These are phyloP conservation scores for Paracoccidioides lutzii DNA, from an alignment of 2,329 filamentous ascomycete genomes.

Conservation along the genomic window DNA sequence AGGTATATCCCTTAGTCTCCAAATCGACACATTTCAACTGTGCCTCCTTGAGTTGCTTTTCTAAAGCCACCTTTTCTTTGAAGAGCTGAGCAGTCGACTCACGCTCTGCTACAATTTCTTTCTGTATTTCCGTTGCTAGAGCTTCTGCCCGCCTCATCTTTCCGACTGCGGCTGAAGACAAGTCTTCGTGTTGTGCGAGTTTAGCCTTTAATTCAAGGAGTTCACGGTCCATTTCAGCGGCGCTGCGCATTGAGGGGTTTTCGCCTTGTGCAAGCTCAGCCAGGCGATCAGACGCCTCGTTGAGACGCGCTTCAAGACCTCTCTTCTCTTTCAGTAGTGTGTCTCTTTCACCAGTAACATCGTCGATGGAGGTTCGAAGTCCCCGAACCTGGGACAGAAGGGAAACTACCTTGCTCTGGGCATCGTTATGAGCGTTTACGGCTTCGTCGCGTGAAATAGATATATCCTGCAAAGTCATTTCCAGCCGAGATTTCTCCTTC, in stretches of 20 bases:
- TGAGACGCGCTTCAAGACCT: conserved; percentile 67
- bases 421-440: conserved; percentile 83
- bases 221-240: conserved; percentile 77
- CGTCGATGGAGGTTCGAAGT: conserved; percentile 72
- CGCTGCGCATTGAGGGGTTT: conserved; percentile 77
- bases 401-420: conserved; percentile 82
- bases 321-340: conserved; percentile 78
- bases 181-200: conserved; percentile 85
- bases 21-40: conserved; percentile 84
- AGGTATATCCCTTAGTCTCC: conserved; percentile 94
- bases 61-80: conserved; percentile 77
- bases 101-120: conserved; percentile 75
- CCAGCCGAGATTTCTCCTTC: conserved; percentile 88
- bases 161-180: conserved; percentile 79
- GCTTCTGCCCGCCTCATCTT: conserved; percentile 95
- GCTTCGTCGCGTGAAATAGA: conserved; percentile 89
- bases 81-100: conserved; percentile 70
- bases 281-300: conserved; percentile 75
- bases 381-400: conserved; percentile 79
- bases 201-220: conserved; percentile 78
- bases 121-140: conserved; percentile 76
- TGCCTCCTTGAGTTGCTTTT: conserved; percentile 81
- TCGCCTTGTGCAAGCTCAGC: conserved; percentile 79
- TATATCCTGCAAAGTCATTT: conserved; percentile 78
- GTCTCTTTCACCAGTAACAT: conserved; percentile 74